phyloP scores from a whole-genome alignment of 768 basidiomycete genomes.

The Termitomyces sp. region DNA sequence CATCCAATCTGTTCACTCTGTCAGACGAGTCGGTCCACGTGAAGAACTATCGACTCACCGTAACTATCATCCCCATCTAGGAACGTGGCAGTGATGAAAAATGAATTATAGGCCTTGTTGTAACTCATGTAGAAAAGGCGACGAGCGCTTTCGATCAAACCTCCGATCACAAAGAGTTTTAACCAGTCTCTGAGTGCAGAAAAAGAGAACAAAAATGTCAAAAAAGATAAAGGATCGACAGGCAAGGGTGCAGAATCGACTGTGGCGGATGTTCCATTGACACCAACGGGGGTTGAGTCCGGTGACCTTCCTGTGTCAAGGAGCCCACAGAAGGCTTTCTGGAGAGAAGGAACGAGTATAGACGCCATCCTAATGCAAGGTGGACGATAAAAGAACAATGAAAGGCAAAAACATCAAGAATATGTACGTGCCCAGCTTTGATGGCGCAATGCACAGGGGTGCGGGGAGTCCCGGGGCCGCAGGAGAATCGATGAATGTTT shows the following conservation, averaged over 20 bases:
- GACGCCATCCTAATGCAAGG: slow-evolving; percentile 5
- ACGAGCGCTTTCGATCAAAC: slow-evolving; percentile 46
- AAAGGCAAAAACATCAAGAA: not conserved
- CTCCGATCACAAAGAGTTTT: slow-evolving; percentile 48
- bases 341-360: slow-evolving; percentile 7
- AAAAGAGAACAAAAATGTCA: slow-evolving; percentile 29
- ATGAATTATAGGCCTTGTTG: slow-evolving; percentile 31
- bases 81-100: slow-evolving; percentile 51
- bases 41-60: slow-evolving; percentile 7
- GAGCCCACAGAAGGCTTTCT: slow-evolving; percentile 37
- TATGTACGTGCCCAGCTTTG: too few relatives aligned
- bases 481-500: not conserved
- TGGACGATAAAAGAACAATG: not conserved
- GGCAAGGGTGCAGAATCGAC: slow-evolving; percentile 2
- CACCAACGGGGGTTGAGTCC: slow-evolving; percentile 7
- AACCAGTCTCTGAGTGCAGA: slow-evolving; percentile 48
- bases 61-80: slow-evolving; percentile 36
- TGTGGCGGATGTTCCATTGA: not conserved
- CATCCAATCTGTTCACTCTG: slow-evolving; percentile 44
- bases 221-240: slow-evolving; percentile 11
- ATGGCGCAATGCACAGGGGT: too few relatives aligned
- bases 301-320: not conserved
- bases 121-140: slow-evolving; percentile 34
- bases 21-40: not conserved
- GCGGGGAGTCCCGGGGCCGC: not conserved